Evolutionary conservation across 1,284 basidiomycete genomes (phyloP).

Genomic region (Wallemia ichthyophaga): DNA sequence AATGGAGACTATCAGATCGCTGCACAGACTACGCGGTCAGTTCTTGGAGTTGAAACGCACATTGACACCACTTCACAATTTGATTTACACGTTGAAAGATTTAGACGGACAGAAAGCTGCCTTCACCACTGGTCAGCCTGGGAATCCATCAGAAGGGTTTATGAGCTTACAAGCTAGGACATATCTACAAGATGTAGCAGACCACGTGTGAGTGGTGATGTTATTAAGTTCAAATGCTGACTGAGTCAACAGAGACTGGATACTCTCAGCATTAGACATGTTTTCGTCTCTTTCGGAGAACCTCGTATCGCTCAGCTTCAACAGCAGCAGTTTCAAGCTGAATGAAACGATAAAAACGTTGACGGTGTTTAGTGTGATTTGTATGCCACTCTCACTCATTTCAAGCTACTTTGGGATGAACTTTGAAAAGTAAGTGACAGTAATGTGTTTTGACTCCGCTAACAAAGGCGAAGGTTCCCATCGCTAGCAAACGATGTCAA

Average conservation of each 20-base stretch:
- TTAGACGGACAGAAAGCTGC: conserved; percentile 4
- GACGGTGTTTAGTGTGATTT: not conserved
- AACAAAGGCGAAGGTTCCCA: not conserved
- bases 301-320: not conserved
- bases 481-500: not conserved
- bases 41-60: conserved; percentile 6
- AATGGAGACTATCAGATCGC: conserved; percentile 6
- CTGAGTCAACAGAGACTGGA: not conserved
- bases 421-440: not conserved
- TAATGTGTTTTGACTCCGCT: too few relatives aligned
- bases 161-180: not conserved
- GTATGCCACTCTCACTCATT: not conserved
- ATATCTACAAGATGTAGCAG: not conserved
- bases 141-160: not conserved
- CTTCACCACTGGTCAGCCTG: too few relatives aligned
- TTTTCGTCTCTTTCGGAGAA: not conserved
- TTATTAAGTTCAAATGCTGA: not conserved
- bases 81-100: conserved; percentile 5
- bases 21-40: conserved; percentile 6
- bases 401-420: not conserved
- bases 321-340: conserved; percentile 1
- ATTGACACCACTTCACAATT: conserved; percentile 5
- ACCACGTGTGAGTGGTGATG: not conserved
- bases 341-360: not conserved
- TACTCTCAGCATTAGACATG: not conserved